A percentile compares a stretch with the other conserved stretches of the same genome.
These are phyloP conservation scores for Globisporangium ultimum DNA, from an alignment of 352 stramenopile species.

Conservation along the genomic window DNA sequence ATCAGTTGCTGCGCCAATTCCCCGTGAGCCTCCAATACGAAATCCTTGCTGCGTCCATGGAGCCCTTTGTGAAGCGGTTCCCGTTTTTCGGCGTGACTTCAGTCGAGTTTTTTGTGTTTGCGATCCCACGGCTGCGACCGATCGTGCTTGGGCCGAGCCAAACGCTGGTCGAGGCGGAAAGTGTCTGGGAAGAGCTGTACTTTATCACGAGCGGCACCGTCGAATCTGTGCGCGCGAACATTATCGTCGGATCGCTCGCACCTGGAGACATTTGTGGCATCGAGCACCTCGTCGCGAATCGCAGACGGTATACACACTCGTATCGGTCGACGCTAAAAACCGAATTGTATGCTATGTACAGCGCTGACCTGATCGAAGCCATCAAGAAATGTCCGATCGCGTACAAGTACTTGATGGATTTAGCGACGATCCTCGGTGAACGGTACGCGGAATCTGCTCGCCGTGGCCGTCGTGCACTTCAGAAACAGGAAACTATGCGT, in stretches of 20 bases:
- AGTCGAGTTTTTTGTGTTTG: slow-evolving; percentile 74
- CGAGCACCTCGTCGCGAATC: slow-evolving; percentile 58
- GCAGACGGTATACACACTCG: slow-evolving; percentile 59
- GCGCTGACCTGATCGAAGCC: slow-evolving; percentile 44
- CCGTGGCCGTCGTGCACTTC: slow-evolving; percentile 31
- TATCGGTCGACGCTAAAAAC: slow-evolving; percentile 64
- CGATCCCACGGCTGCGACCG: slow-evolving; percentile 53
- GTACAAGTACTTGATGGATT: slow-evolving; percentile 60
- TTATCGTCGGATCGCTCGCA: slow-evolving; percentile 52
- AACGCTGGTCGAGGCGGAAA: slow-evolving; percentile 68
- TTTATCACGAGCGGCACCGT: slow-evolving; percentile 60
- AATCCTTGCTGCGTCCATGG: slow-evolving; percentile 73
- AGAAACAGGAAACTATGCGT: slow-evolving; percentile 26
- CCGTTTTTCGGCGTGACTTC: slow-evolving; percentile 73
- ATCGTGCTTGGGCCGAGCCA: slow-evolving; percentile 60
- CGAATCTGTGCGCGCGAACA: slow-evolving; percentile 55
- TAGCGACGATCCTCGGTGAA: slow-evolving; percentile 51
- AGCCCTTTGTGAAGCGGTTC: slow-evolving; percentile 73
- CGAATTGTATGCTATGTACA: slow-evolving; percentile 70
- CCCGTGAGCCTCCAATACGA: slow-evolving; percentile 74
- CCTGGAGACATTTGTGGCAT: slow-evolving; percentile 74
- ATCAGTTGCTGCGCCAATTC: slow-evolving; percentile 59
- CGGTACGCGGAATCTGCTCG: slow-evolving; percentile 60
- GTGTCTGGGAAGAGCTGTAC: slow-evolving; percentile 80
- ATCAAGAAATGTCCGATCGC: slow-evolving; percentile 65